Evolutionary conservation across 164 flowering plant species (phyloP).

Genomic region (Sextonia rubra): DNA sequence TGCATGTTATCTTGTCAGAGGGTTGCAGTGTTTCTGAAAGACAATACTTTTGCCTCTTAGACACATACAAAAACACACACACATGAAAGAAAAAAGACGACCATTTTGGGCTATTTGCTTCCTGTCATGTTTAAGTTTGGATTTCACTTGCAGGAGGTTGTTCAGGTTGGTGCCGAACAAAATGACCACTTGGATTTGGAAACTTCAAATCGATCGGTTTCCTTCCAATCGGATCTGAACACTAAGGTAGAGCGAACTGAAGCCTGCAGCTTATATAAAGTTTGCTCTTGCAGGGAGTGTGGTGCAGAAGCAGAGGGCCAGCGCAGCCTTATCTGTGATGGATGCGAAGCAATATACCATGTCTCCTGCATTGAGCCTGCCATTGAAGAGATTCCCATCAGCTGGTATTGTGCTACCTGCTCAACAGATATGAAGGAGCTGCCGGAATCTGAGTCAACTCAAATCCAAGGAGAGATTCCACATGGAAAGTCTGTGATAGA

Average conservation of each 20-base stretch:
- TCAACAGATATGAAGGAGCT: slow-evolving; percentile 34
- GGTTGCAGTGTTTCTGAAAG: not conserved
- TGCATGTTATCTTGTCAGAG: not conserved
- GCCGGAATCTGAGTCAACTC: slow-evolving; percentile 15
- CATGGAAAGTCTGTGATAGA: slow-evolving; percentile 76
- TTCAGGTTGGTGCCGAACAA: slow-evolving; percentile 6
- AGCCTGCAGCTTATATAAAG: slow-evolving; percentile 17
- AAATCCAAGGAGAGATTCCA: not conserved
- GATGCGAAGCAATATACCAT: slow-evolving; percentile 80
- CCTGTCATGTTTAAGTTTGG: slow-evolving; percentile 1
- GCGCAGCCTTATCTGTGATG: slow-evolving; percentile 65
- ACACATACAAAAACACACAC: not conserved
- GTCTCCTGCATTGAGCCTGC: slow-evolving; percentile 63
- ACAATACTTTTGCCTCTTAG: no score
- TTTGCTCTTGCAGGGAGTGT: slow-evolving; percentile 48
- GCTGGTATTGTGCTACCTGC: slow-evolving; percentile 75
- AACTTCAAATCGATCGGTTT: slow-evolving; percentile 17
- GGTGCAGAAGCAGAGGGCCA: slow-evolving; percentile 47
- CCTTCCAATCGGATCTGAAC: slow-evolving; percentile 28
- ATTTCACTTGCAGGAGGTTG: slow-evolving; percentile 14
- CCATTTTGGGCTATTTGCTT: not conserved
- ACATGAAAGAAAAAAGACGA: no score
- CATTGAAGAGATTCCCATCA: slow-evolving; percentile 47
- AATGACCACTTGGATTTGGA: slow-evolving; percentile 11
- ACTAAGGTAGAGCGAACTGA: slow-evolving; percentile 41